Evolutionary conservation across 257 asterid species (phyloP), one percentile per base, ranked within the genome.

Genomic region (Rhazya stricta): DNA sequence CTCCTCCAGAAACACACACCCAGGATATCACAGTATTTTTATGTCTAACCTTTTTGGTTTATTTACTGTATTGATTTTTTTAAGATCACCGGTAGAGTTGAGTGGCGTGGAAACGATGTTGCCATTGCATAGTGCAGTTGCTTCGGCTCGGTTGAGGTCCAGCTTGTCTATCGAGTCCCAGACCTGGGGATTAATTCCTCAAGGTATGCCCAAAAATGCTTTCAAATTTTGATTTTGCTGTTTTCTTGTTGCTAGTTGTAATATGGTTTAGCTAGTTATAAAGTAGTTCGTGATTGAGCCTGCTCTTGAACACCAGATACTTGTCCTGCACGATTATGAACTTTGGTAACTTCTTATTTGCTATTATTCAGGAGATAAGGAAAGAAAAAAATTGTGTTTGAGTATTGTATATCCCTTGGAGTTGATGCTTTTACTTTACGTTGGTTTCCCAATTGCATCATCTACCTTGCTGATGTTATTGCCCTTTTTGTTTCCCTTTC

Each of bases 1-100:
- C 42, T 30, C n/a, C 42, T 6, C 27, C n/a, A 25, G 11, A 46
- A 30, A 46, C 3, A 32, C 43, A 12, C 9, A 3, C n/a, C 19
- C 25, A 9, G 58, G 6, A n/a, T n/a, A n/a, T n/a, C 1, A 2
- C 27, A 13, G 1, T n/a, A 2, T 48, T 48, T 15, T 70, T 6
- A 3, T 1, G 42, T 29, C 8, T 29, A 18, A 19, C 15, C 0
- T 30, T 48, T 30, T n/a, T 6, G 7, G 45, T 70, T 70, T 48
- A 6, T 29, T 27, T 48, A n/a, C 41, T 70, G 43, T 25, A 43
- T 48, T 79, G 66, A 66, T 42, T 48, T 78, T 83, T 56, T 76
- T 71, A n/a, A 88, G 93, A 86, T 82, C 82, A 74, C 91, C 93
- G 19, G 89, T 86, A 72, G 93, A 89, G 83, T 74, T 89, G 84